Conservation (phyloP, 2,329 filamentous ascomycete species). For the Colletotrichum musae region DNA sequence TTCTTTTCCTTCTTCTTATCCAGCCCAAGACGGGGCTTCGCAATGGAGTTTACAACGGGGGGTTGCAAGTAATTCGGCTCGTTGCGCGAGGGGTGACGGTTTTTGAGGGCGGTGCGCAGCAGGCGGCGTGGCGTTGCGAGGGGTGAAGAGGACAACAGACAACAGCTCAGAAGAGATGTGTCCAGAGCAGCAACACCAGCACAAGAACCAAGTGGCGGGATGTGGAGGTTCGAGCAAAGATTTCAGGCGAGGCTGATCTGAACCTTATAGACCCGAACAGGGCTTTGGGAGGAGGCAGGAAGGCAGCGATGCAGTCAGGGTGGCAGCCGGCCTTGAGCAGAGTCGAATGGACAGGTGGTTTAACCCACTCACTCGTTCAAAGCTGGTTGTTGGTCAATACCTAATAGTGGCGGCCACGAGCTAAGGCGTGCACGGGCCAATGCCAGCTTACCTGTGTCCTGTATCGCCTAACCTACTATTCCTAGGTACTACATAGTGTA, state of each 20-base stretch:
- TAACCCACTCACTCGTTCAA: constrained; percentile 26
- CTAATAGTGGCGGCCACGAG: background rate
- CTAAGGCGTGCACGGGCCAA: constrained; percentile 10
- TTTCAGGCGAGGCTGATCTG: constrained; percentile 21
- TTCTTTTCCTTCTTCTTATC: constrained; percentile 3
- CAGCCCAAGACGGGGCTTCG: background rate
- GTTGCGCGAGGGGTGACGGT: constrained; percentile 19
- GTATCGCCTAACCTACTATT: no score
- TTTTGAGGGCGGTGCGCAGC: constrained; percentile 20
- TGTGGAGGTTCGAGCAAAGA: background rate
- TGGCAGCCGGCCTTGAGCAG: constrained; percentile 19
- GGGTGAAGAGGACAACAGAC: constrained; percentile 27
- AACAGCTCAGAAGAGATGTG: constrained; percentile 33
- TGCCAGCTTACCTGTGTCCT: background rate
- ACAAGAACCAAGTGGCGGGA: constrained; percentile 3
- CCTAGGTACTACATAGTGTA: no score
- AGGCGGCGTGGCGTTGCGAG: constrained; percentile 38
- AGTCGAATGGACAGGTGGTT: constrained; percentile 38
- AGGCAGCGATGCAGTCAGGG: constrained; percentile 16
- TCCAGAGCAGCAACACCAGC: constrained; percentile 34
- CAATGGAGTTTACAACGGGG: constrained; percentile 43
- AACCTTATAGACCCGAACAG: constrained; percentile 17
- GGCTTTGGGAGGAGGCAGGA: constrained; percentile 10
- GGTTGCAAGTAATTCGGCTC: constrained; percentile 8
- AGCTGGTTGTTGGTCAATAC: background rate